phyloP scores from a whole-genome alignment of 2,329 filamentous ascomycete genomes.

The Metarhizium robertsii region DNA sequence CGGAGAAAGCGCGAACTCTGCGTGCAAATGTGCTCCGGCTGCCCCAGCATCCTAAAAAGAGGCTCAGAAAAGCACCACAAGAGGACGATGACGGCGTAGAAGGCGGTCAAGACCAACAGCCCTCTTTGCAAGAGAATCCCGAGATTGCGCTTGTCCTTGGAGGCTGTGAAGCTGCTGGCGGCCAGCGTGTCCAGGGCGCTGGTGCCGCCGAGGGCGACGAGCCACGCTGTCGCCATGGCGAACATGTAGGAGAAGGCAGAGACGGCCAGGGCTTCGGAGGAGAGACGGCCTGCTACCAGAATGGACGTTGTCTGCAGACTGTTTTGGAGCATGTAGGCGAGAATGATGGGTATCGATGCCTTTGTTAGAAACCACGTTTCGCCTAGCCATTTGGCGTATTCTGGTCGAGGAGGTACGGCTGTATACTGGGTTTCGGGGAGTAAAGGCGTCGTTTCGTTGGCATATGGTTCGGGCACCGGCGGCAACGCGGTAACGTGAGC shows the following conservation, averaged over 20 bases:
- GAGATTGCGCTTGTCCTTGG: slow-evolving; percentile 67
- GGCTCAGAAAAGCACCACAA: slow-evolving; percentile 69
- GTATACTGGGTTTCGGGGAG: not conserved
- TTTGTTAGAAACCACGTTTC: slow-evolving; percentile 42
- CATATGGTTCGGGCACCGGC: not conserved
- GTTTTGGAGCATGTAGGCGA: slow-evolving; percentile 81
- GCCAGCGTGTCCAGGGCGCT: slow-evolving; percentile 81
- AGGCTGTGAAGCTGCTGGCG: slow-evolving; percentile 73
- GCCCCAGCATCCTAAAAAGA: slow-evolving; percentile 64
- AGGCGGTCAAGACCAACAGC: slow-evolving; percentile 59
- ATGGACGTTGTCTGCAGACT: slow-evolving; percentile 77
- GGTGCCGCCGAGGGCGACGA: slow-evolving; percentile 76
- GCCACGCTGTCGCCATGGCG: slow-evolving; percentile 80
- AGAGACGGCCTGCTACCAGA: slow-evolving; percentile 69
- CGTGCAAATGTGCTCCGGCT: slow-evolving; percentile 66
- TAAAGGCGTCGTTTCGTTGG: slow-evolving; percentile 13
- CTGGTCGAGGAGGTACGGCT: not conserved
- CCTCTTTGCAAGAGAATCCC: slow-evolving; percentile 71
- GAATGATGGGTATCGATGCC: slow-evolving; percentile 61
- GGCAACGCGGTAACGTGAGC: not conserved
- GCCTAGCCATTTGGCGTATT: slow-evolving; percentile 11
- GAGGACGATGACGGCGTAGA: slow-evolving; percentile 64
- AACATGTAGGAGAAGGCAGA: slow-evolving; percentile 92
- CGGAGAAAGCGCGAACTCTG: slow-evolving; percentile 56
- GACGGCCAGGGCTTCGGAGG: slow-evolving; percentile 69